Conservation (phyloP, 192 early-diverging fungal genomes). For the Coemansia pectinata region DNA sequence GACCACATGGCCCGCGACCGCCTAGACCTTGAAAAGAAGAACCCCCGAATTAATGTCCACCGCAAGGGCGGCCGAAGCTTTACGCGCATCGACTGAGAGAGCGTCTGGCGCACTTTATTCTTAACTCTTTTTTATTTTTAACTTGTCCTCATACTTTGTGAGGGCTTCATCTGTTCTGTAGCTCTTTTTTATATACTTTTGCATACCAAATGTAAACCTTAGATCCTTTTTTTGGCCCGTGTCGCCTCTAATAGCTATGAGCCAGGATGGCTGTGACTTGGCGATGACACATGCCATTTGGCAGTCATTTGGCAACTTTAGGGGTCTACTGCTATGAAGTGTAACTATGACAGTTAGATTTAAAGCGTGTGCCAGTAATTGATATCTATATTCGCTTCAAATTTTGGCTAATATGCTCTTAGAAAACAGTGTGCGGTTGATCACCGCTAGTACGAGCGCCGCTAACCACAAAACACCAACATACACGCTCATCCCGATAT, state of each 20-base stretch:
- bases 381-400: not conserved
- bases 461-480: conserved; percentile 42
- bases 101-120: not conserved
- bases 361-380: not conserved
- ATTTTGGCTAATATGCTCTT: conserved; percentile 14
- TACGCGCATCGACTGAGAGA: conserved; percentile 59
- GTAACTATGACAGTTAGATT: conserved; percentile 1
- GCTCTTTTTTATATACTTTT: conserved; percentile 4
- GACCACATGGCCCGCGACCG: conserved; percentile 73
- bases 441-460: conserved; percentile 15
- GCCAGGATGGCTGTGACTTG: not conserved
- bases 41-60: conserved; percentile 72
- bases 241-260: too few species aligned
- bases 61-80: conserved; percentile 78
- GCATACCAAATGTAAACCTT: conserved; percentile 11
- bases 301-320: too few species aligned
- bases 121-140: not conserved
- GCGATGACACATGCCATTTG: too few species aligned
- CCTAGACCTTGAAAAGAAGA: conserved; percentile 69
- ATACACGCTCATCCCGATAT: conserved; percentile 37
- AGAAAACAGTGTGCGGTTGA: conserved; percentile 33
- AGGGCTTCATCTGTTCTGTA: conserved; percentile 1
- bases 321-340: not conserved
- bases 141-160: conserved; percentile 11
- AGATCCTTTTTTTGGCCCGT: not conserved